Conservation (phyloP, 257 asterid species). For the Nicotiana noctiflora region DNA sequence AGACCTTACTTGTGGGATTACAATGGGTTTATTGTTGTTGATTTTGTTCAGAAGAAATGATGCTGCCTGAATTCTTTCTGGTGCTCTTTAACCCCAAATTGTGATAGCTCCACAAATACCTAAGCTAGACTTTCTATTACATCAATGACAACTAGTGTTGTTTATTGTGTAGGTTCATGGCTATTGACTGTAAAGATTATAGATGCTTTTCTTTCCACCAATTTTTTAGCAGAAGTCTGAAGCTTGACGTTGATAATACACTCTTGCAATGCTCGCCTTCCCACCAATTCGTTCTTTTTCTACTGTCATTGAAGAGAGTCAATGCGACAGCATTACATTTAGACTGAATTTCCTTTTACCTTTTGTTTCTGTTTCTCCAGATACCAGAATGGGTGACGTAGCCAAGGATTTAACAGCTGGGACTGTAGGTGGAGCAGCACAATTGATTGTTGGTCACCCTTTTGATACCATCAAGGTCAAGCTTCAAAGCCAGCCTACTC, state of each 20-base stretch:
- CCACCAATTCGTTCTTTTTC: neutral
- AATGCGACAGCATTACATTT: neutral
- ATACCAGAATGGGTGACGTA: slow-evolving; percentile 30
- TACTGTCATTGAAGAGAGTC: neutral
- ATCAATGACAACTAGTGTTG: neutral
- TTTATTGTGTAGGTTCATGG: neutral
- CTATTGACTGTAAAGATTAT: neutral
- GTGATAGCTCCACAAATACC: neutral
- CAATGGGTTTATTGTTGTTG: too few species aligned
- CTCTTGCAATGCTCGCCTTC: neutral
- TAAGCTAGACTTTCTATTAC: neutral
- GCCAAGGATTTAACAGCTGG: slow-evolving; percentile 68
- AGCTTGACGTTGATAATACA: neutral
- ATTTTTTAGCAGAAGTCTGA: neutral
- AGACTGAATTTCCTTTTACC: neutral
- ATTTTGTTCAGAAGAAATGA: neutral
- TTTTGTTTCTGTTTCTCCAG: neutral
- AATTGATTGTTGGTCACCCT: slow-evolving; percentile 82
- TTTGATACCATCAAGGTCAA: slow-evolving; percentile 94
- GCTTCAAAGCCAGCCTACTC: slow-evolving; percentile 94
- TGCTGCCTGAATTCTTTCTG: neutral
- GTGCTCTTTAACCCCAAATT: neutral
- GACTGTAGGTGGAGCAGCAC: slow-evolving; percentile 88
- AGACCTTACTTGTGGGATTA: too few species aligned
- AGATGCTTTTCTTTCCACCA: neutral